Conservation (phyloP, 106 monocot genomes). For the Phalaenopsis equestris region DNA sequence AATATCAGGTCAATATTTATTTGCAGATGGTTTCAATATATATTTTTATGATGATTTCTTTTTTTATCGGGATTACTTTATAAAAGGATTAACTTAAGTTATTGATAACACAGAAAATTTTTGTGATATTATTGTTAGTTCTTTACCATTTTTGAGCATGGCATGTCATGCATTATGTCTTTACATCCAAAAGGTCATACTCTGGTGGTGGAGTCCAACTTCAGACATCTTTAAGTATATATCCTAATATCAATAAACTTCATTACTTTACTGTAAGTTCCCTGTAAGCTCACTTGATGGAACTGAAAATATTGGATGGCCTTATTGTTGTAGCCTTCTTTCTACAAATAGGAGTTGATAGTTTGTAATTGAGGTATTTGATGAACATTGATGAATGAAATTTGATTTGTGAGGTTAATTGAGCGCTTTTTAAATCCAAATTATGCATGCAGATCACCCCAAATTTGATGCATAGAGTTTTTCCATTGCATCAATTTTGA, state of each 20-base stretch:
- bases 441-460: no score
- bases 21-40: not conserved
- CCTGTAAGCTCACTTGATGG: no score
- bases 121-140: not conserved
- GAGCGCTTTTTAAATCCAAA: no score
- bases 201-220: not conserved
- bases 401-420: no score
- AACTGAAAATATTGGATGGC: no score
- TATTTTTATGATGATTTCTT: not conserved
- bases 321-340: no score
- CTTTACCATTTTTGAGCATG: not conserved
- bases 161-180: not conserved
- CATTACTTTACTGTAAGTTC: not conserved
- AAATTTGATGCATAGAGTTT: no score
- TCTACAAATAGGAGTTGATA: no score
- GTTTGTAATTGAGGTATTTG: no score
- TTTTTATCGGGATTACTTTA: not conserved
- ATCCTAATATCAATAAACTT: not conserved
- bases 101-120: not conserved
- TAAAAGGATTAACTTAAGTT: not conserved
- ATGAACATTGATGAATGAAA: no score
- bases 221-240: not conserved
- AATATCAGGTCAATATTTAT: slow-evolving; percentile 76
- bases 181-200: not conserved
- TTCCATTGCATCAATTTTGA: not conserved